phyloP scores from a whole-genome alignment of 2,329 filamentous ascomycete genomes.

The Ophiostoma triangulosporum region DNA sequence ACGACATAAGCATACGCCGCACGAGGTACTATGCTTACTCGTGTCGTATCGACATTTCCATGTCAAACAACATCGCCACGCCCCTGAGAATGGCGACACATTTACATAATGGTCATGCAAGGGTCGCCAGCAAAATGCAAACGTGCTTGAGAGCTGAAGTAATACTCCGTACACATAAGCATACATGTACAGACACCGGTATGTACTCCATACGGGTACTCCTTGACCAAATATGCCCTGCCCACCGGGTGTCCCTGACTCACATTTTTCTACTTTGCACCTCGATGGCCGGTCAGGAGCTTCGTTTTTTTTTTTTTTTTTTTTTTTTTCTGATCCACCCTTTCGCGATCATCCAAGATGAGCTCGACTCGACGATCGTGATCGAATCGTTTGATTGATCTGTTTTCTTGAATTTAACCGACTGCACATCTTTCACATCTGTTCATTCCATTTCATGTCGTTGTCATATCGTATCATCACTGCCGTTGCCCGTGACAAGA shows the following conservation, averaged over 20 bases:
- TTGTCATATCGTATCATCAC: too few species aligned
- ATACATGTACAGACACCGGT: not conserved
- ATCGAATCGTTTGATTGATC: not conserved
- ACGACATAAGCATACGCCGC: too few species aligned
- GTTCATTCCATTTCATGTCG: too few species aligned
- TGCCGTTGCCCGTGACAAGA: too few species aligned
- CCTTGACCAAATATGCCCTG: too few species aligned
- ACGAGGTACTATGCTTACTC: too few species aligned
- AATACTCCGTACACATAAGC: not conserved
- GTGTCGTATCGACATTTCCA: too few species aligned
- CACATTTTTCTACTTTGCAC: not conserved
- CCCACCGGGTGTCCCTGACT: not conserved
- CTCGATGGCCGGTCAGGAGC: not conserved
- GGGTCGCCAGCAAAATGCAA: not conserved
- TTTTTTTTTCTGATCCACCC: not conserved
- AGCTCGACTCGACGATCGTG: too few species aligned
- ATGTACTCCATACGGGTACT: too few species aligned
- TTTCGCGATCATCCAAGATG: not conserved
- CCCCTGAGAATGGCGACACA: not conserved
- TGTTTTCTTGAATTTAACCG: too few species aligned
- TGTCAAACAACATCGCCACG: not conserved
- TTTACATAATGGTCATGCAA: not conserved
- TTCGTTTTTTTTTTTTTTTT: not conserved
- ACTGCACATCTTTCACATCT: too few species aligned
- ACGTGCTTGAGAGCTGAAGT: not conserved